Conservation (phyloP, 805 yeast genomes). For the Ogataea naganishii region DNA sequence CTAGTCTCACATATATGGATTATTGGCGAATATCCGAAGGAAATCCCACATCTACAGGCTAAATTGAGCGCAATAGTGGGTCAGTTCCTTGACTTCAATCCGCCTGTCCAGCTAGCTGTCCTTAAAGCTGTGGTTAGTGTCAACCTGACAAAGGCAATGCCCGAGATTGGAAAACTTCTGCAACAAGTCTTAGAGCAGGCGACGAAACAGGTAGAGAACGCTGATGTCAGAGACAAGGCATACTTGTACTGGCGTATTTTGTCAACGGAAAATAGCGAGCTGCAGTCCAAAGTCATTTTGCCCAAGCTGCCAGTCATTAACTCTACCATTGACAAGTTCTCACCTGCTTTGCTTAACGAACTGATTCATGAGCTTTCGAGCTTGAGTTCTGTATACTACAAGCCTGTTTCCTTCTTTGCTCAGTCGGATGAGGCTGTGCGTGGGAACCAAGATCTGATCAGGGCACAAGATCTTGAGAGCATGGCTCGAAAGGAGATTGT, state of each 20-base stretch:
- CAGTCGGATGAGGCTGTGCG: slow-evolving; percentile 12
- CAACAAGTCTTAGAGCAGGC: slow-evolving; percentile 55
- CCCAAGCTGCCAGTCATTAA: slow-evolving; percentile 62
- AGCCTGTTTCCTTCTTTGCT: slow-evolving; percentile 63
- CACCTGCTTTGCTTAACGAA: slow-evolving; percentile 58
- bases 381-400: slow-evolving; percentile 82
- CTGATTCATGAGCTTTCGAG: slow-evolving; percentile 73
- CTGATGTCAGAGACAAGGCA: slow-evolving; percentile 76
- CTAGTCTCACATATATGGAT: slow-evolving; percentile 60
- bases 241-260: slow-evolving; percentile 73
- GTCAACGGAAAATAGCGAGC: slow-evolving; percentile 32
- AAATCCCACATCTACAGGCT: slow-evolving; percentile 43
- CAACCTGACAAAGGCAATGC: slow-evolving; percentile 24
- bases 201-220: slow-evolving; percentile 57
- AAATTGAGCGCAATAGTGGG: slow-evolving; percentile 39
- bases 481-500: slow-evolving; percentile 72
- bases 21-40: slow-evolving; percentile 60
- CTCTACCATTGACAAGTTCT: slow-evolving; percentile 63
- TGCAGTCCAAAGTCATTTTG: slow-evolving; percentile 46
- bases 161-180: slow-evolving; percentile 30
- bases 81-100: slow-evolving; percentile 49
- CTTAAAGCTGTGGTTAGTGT: slow-evolving; percentile 58
- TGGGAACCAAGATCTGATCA: too few species aligned
- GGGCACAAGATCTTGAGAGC: slow-evolving; percentile 49
- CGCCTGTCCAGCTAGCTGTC: slow-evolving; percentile 50